Evolutionary conservation across 129 eudicot genomes (phyloP).

Genomic region (Pulicaria dysenterica): DNA sequence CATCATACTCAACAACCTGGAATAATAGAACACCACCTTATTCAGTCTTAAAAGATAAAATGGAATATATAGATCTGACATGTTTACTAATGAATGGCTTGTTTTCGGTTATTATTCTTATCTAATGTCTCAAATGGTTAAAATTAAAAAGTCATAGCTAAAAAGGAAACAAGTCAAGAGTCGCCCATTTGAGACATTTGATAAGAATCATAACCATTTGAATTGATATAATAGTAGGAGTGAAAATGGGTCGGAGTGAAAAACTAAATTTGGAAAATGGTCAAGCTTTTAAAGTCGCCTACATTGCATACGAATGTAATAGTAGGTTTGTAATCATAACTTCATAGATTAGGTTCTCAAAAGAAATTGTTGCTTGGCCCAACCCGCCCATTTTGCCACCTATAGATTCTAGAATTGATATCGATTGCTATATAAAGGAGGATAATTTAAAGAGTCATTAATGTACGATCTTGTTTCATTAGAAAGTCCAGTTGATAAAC

Average conservation of each 20-base stretch:
- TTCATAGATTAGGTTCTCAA: not conserved
- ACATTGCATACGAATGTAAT: not conserved
- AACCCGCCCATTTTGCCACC: constrained; percentile 1
- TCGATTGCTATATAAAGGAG: not conserved
- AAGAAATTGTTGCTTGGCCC: not conserved
- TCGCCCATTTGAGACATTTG: no score
- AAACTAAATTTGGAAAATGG: not conserved
- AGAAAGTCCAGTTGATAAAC: not conserved
- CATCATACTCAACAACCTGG: constrained; percentile 82
- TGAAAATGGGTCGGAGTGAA: not conserved
- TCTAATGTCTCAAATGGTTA: no score
- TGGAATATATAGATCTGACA: not conserved
- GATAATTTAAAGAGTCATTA: not conserved
- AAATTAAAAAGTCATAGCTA: no score
- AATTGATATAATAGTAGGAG: no score
- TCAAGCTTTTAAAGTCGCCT: not conserved
- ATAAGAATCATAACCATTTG: no score
- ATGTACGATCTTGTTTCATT: not conserved
- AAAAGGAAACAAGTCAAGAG: no score
- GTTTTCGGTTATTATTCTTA: no score
- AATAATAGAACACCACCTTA: not conserved
- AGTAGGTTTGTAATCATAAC: not conserved
- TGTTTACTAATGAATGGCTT: not conserved
- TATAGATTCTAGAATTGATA: not conserved
- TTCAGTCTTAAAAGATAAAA: not conserved